Base-by-base conservation (phyloP, 2,329 filamentous ascomycete genomes). In the Colletotrichum tofieldiae region DNA sequence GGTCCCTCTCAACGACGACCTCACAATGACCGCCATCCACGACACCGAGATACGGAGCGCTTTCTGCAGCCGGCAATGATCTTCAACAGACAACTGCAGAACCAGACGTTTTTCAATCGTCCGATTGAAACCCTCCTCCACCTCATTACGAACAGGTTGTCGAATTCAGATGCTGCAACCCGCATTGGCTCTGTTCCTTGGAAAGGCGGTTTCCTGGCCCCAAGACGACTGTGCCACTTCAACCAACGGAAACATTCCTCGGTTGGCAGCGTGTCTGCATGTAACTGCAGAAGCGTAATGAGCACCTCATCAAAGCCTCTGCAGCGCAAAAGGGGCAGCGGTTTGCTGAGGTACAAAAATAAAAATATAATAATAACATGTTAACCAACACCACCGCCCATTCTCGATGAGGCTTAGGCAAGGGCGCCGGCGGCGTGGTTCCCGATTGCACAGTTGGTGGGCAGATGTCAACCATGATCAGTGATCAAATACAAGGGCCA, bases 281-380 rank as follows among this genome's bases (percentile, higher is more conserved):
- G 56, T 35, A 58, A 49, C 43, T 73, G 71, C 67, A 73, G 71
- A 73, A 71, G 67, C 71, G 71, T 71, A 71, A 71, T 71, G 55
- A 67, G 55, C 9, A 26, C 26, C 47, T 54, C 61, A 63, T 58
- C 49, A 73, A 73, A 66, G 26, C 29, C 32, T 71, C 67, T 71
- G 71, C 71, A 71, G 37, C 23, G 55, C 37, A 43, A 71, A 65
- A 62, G 67, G 67, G 67, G 49, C 35, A 39, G 54, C 54, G 69
- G 23, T 47, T 43, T 69, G 39, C 59, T 52, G 64, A 1, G 26
- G 29, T 26, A 51, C 60, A 55, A 55, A 60, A 60, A 66, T 9
- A 54, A 29, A 9, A 32, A 29, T 18, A 6, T 3, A 23, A 49
- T 35, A 18, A 41, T 45, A 26, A 54, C 29, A 32, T 5, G 16